Evolutionary conservation across 768 basidiomycete species (phyloP), one percentile per base, ranked within the genome.

Genomic region (Dentipellis fragilis): DNA sequence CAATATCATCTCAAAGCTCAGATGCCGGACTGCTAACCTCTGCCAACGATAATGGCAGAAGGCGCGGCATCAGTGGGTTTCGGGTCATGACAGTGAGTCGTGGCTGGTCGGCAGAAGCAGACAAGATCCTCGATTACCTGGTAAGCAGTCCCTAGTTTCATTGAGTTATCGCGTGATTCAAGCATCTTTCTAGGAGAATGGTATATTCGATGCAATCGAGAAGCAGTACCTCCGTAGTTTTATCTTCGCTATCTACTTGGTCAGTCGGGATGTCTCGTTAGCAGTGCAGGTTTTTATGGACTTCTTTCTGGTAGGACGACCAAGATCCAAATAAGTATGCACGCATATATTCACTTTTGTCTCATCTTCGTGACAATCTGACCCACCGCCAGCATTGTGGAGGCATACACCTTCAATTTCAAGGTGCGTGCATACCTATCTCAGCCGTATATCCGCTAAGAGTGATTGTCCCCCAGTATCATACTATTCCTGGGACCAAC

Each of bases 341-440:
- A 40, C 57, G 54, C 57, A 67, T 71, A 69, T 69, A 72, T 66
- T 51, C 58, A 54, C 52, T 51, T 57, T 55, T 52, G 54, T 36
- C 4, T 50, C 22, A 17, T n/a, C 5, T 9, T 21, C 39, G 16
- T 40, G 39, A 52, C 47, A 29, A 6, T 6, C 29, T 22, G 58
- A 47, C 40, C 34, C 12, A 16, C 52, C 35, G 58, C 57, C 59
- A 93, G 90, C 69, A 86, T 93, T 55, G 77, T 92, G 21, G 90
- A 93, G 66, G 85, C 91, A 12, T 93, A 91, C 64, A 91, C 88
- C 0, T 93, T 93, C 71, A 87, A 90, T 64, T 90, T 93, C 63
- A 78, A 83, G 61, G 71, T 55, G 23, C 29, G 37, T 11, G 37
- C 36, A 40, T 2, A 21, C 3, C 19, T 21, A 48, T 21, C 11